Base-by-base conservation (phyloP, 2,329 filamentous ascomycete genomes). In the Alternaria arborescens region DNA sequence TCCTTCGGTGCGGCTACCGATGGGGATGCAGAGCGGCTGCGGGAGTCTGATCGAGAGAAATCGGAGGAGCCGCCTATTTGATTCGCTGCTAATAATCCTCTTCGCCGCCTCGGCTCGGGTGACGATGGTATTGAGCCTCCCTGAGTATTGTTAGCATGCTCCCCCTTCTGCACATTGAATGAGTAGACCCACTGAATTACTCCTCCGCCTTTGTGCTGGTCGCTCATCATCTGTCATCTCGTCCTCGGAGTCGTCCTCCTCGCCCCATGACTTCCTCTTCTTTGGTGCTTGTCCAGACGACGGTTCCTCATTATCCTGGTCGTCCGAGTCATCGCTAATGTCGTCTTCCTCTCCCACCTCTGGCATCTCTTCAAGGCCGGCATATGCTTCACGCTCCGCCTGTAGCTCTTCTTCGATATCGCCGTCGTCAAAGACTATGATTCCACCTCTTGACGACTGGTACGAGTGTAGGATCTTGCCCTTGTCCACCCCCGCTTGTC, bases 391-490 rank as follows among this genome's bases (percentile, higher is more conserved):
- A 68, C 88, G 86, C 79, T 98, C 93, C 1, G 82, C 82, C 12
- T 79, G 80, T 34, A 99, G 82, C 34, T 94, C 91, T 68, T 94
- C 91, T 68, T 94, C 91, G 52, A 99, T 94, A 77, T 99, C 95
- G 1, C 94, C 95, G 74, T 98, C 95, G 73, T 98, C 95, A 77
- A 95, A 97, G 2, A 97, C 93, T 62, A 99, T 87, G 42, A 99
- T 91, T 0, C 95, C 95, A 18, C 94, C 94, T 72, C 86, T 90
- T 30, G 92, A 91, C 5, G 91, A 88, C 65, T 87, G 89, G 76
- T 96, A 97, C 0, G 85, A 82, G 14, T 87, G 86, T 26, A 87
- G 84, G 52, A 98, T 87, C 58, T 88, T 88, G 1, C 94, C 94
- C 44, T 88, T 88, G 20, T 87, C 85, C 3, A 97, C 88, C 8